Evolutionary conservation across 2,329 filamentous ascomycete genomes (phyloP), one percentile per base, ranked within the genome.

Genomic region (Pseudogymnoascus sp.): DNA sequence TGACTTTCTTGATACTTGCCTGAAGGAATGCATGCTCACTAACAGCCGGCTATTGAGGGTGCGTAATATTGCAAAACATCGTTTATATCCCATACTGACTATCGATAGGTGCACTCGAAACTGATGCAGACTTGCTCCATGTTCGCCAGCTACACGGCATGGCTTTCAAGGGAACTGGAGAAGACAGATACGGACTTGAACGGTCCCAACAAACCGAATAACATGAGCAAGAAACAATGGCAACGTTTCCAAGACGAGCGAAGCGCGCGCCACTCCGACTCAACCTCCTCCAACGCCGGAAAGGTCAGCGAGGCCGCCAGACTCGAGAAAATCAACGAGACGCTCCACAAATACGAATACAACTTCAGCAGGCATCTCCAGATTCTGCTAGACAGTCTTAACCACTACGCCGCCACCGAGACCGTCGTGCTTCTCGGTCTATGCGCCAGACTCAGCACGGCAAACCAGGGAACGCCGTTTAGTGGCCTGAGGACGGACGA

Each of bases 21-120:
- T 99, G 71, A 99, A 97, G 77, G 95, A 97, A 77, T 97, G 95
- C 79, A 97, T 97, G 92, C 82, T 99, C 68, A 99, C 95, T 18
- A 97, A 99, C 75, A 91, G 91, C 73, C 97, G 96, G 78, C 82
- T 99, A 5, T 78, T 99, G 5, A 88, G 91, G 77, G 93, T 96
- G 82, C 2, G 47, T 68, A 60, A 4, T 26, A 2, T 10, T 31
- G 7, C 29, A 2, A 10, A 10, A 31, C 29, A 31, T 31, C 10
- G 7, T 31, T 31, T 31, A 45, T 42, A 14, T 23, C 39, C 63
- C 31, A 61, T 37, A 10, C 10, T 39, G 16, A 54, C 16, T 18
- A 39, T 40, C 12, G 11, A 12, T 66, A 97, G 93, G 96, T 99
- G 73, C 93, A 97, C 78, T 95, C 93, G 64, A 97, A 97, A 75